Base-by-base conservation (phyloP, 495 filamentous ascomycete species). In the Tricharina praecox region DNA sequence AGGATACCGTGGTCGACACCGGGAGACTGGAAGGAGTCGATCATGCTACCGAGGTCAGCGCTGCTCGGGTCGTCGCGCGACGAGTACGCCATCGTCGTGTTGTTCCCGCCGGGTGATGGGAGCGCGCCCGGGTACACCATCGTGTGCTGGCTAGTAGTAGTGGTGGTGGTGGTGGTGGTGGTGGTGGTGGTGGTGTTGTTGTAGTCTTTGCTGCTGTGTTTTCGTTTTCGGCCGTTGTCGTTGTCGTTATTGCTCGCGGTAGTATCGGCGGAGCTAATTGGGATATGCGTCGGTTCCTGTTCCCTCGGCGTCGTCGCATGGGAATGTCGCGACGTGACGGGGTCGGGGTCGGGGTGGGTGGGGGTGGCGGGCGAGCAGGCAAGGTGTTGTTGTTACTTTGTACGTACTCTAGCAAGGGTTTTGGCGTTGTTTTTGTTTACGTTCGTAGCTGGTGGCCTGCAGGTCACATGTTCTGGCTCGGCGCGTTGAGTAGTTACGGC, bases 11-110 rank as follows among this genome's bases (percentile, higher is more conserved):
- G 75, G 54, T 73, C 78, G 36, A 72, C 73, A 53, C 82, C 79
- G 3, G 90, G 90, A 1, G 85, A 88, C 38, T 78, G 73, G 50
- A 95, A 92, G 3, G 87, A 90, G 32, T 82, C 58, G 45, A 57
- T 56, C 24, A 51, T 38, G 9, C 58, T 53, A 35, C 50, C 58
- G 15, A 61, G 37, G 36, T 54, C 53, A n/a, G 33, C n/a, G 19
- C 35, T 40, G 3, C 10, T 30, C 20, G 26, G 15, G 7, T 52
- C 21, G 11, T 23, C 43, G 24, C 23, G 43, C 7, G 23, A 30
- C n/a, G n/a, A n/a, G n/a, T n/a, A n/a, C n/a, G n/a, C n/a, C n/a
- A n/a, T n/a, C 4, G 42, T 36, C 11, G 43, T 43, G 8, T 19
- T 43, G 11, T 24, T 48, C 45, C 8, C 34, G 19, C 34, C 45